These are phyloP conservation scores for Russula vinacea DNA, from an alignment of 768 basidiomycete genomes.

Conservation along the genomic window DNA sequence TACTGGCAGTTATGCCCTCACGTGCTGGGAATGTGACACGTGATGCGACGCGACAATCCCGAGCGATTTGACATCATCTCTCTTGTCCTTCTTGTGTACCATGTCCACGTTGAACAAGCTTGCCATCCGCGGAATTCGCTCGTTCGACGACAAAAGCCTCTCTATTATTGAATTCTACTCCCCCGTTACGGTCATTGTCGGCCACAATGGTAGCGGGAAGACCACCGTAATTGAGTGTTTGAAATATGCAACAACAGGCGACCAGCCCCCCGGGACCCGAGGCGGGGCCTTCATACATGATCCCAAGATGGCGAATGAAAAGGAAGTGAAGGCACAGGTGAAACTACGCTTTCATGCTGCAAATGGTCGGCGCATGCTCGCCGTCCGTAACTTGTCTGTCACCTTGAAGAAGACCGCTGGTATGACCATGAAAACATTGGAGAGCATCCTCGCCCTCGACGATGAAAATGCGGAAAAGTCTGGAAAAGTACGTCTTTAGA, in stretches of 20 bases:
- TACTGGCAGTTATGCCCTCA: not conserved
- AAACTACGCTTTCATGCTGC: conserved; percentile 90
- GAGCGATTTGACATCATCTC: not conserved
- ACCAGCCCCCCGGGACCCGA: conserved; percentile 94
- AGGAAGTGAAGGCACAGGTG: conserved; percentile 98
- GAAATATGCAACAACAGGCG: conserved; percentile 98
- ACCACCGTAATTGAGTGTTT: conserved; percentile 99
- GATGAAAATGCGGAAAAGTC: conserved; percentile 63
- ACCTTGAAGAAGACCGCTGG: conserved; percentile 85
- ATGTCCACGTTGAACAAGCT: conserved; percentile 91
- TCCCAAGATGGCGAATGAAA: conserved; percentile 99
- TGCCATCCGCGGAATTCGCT: conserved; percentile 89
- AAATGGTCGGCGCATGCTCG: conserved; percentile 87
- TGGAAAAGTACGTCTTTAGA: conserved; percentile 60
- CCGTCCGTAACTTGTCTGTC: conserved; percentile 86
- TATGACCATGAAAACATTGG: conserved; percentile 96
- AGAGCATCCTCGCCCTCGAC: conserved; percentile 78
- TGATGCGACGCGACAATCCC: conserved; percentile 21
- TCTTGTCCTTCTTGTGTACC: conserved; percentile 11
- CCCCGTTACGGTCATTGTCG: conserved; percentile 97
- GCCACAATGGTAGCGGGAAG: conserved; percentile 97
- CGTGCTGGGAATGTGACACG: conserved; percentile 1
- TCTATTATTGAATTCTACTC: conserved; percentile 95
- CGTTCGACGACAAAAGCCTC: conserved; percentile 93
- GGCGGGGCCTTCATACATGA: conserved; percentile 99